Base-by-base conservation (phyloP, 441 rosid genomes). In the Eruca vesicaria region DNA sequence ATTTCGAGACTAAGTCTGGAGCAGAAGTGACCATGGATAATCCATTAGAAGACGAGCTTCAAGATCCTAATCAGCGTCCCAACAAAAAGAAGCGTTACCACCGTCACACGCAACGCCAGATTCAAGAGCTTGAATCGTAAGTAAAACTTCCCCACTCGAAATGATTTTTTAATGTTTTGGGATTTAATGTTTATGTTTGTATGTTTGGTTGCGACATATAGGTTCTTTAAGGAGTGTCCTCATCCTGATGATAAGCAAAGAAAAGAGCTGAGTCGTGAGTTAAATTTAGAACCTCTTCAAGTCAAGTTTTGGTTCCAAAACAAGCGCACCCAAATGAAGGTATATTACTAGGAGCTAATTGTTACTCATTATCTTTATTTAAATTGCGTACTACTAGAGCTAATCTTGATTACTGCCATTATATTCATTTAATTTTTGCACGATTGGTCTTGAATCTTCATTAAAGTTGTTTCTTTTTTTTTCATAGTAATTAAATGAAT, bases 251-350 rank as follows among this genome's bases (percentile, higher is more conserved):
- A 93, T 64, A 93, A 93, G 84, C 97, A 93, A 81, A 79, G 98
- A 68, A 93, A 93, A 76, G 94, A 89, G 74, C 86, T 93, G 45
- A 80, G 98, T 65, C 86, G 90, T 2, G 91, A 85, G 74, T 78
- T 93, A 76, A 90, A 85, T 41, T 75, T 93, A 57, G 97, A 91
- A 76, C 98, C 98, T 58, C 78, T 93, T 74, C 98, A 93, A 79
- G 82, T 93, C 71, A 93, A 93, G 71, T 93, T 93, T 82, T 93
- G 98, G 97, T 93, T 91, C 86, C 97, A 93, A 81, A 93, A 93
- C 84, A 91, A 93, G 80, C 97, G 96, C 52, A 93, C 98, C 36
- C 98, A 91, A 80, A 89, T 89, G 91, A 93, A 93, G 98, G 98
- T 91, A 82, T 28, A 15, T 7, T 58, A 41, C 18, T 31, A 48